phyloP scores from a whole-genome alignment of 352 stramenopile genomes.

The Pythium rhizo-oryzae region DNA sequence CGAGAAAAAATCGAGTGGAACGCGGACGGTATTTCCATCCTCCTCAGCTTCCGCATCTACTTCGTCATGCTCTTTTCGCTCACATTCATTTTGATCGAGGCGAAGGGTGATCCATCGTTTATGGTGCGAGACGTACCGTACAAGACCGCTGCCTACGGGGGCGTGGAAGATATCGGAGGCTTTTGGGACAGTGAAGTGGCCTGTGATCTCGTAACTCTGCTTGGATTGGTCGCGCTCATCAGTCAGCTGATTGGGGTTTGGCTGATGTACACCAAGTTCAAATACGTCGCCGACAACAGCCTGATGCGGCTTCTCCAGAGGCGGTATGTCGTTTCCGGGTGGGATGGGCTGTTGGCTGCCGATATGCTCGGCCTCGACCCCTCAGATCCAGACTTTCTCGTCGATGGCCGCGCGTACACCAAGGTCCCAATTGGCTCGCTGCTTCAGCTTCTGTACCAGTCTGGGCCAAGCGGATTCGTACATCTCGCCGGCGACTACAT shows the following conservation, averaged over 20 bases:
- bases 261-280: conserved; percentile 45
- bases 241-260: conserved; percentile 29
- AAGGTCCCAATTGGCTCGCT: conserved; percentile 47
- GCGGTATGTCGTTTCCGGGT: conserved; percentile 54
- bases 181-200: conserved; percentile 64
- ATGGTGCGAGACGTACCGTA: conserved; percentile 37
- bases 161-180: conserved; percentile 31
- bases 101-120: conserved; percentile 40
- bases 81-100: conserved; percentile 40
- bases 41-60: conserved; percentile 63
- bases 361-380: conserved; percentile 54
- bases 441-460: conserved; percentile 52
- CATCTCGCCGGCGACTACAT: conserved; percentile 51
- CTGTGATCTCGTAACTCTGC: conserved; percentile 46
- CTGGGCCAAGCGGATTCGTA: conserved; percentile 47
- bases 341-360: conserved; percentile 40
- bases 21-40: conserved; percentile 45
- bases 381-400: conserved; percentile 25
- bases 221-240: conserved; percentile 36
- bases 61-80: conserved; percentile 47
- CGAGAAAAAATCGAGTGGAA: conserved; percentile 48
- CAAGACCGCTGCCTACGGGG: conserved; percentile 45
- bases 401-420: conserved; percentile 29
- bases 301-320: conserved; percentile 47
- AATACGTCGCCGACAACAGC: conserved; percentile 44